Evolutionary conservation across 495 filamentous ascomycete species (phyloP), one percentile per base, ranked within the genome.

Genomic region (Penicillium coffeae): DNA sequence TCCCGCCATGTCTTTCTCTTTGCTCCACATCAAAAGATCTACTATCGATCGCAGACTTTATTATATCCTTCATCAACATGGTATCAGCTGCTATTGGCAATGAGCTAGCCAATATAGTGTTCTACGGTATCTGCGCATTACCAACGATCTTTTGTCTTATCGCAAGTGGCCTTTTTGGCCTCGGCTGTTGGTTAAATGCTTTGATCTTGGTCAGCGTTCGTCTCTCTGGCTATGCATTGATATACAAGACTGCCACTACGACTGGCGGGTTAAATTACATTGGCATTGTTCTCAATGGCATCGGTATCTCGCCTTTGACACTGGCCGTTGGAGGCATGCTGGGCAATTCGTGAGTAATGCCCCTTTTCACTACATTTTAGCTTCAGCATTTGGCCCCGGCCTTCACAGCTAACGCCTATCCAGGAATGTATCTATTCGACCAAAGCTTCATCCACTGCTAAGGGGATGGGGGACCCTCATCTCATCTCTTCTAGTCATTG

Each of bases 231-330:
- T 10, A 30, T 10, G 25, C 25, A 10, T 10, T 30, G 5, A 5
- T 10, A 30, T 30, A 30, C 10, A 4, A 30, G 25, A 10, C 25
- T 4, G 4, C 10, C 4, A 30, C 38, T 19, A 48, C 56, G 13
- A 47, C 50, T 3, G 44, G 38, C 30, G 15, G 42, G 21, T 40
- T 40, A 20, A 57, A 42, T 37, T 21, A 13, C 8, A 55, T 49
- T 6, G 67, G 63, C 22, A 25, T 60, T 12, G 48, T 70, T 5
- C 58, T 75, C 10, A 59, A 53, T 15, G 70, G 60, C 22, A 69
- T 75, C 38, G 71, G 71, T 7, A 47, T 75, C 7, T 71, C 67
- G 2, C 71, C 71, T 2, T 51, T 75, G 5, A 51, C 73, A 18
- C 56, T 72, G 15, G 65, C 63, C 6, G 42, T 46, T 8, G 47